Base-by-base conservation (phyloP, 2,329 filamentous ascomycete genomes). In the Aureobasidium melanogenum region DNA sequence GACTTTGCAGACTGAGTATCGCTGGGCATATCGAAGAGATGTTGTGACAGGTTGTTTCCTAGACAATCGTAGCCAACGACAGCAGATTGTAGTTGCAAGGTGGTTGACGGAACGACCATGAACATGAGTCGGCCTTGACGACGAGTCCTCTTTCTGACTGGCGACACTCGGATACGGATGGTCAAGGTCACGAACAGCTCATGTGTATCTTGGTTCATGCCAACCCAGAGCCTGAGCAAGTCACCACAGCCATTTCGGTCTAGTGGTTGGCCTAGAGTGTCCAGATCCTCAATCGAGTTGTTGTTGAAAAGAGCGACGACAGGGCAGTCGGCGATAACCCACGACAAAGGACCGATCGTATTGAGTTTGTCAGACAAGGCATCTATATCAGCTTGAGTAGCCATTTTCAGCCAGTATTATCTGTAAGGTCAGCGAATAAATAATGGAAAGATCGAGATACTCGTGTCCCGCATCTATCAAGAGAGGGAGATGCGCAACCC, bases 301-400 rank as follows among this genome's bases (percentile, higher is more conserved):
- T 47, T 26, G 0, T 38, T 26, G 19, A 34, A 57, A 1, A 57
- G 3, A 6, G 41, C 54, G 8, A 57, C 54, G 7, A 57, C 54
- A 5, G 54, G 54, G 26, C 36, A 47, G 12, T 41, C 54, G 14
- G 24, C 26, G 12, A 57, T 32, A 12, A 57, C 5, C 54, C 54
- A 57, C 2, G 54, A 34, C 10, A 57, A 8, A 15, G 28, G 26
- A 0, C 4, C 19, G 10, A 19, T 10, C 4, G 54, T 47, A 7
- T 7, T 15, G 19, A 57, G 41, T 14, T 38, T 57, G 10, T 32
- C 44, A 22, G 28, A 8, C 28, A 57, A 15, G 19, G 5, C 34
- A 22, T 57, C 54, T 14, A 57, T 57, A 14, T 57, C 54, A 22
- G 30, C 54, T 46, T 41, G 54, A 9, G 54, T 57, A 28, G 54